Base-by-base conservation (phyloP, 2,329 filamentous ascomycete species). In the Cladosporium velox region DNA sequence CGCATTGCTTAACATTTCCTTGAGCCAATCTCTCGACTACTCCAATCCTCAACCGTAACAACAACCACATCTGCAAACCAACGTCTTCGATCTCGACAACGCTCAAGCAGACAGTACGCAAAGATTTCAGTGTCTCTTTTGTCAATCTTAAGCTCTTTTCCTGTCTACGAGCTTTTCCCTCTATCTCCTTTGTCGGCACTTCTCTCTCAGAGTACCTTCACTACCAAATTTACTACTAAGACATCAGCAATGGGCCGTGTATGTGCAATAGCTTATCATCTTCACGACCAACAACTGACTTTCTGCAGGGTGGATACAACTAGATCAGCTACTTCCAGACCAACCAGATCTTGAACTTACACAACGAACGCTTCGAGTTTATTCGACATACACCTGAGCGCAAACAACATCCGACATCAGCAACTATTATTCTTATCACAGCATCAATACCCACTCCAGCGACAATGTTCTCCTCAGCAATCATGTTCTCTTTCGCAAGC, bases 291-390 rank as follows among this genome's bases (percentile, higher is more conserved):
- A 6, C 0, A 4, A 57, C 61, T 64, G 61, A 65, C 41, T 41
- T 51, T 18, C 21, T 11, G 0, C 34, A 66, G 64, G 64, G 64
- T 26, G 64, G 64, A 54, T 66, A 66, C 58, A 66, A 66, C 63
- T 65, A 65, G 61, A 64, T 55, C 35, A 32, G 15, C 59, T 28
- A 73, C 72, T 54, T 41, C 21, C 11, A 62, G 15, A 34, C 18
- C 52, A 30, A 55, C 30, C 52, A 55, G 52, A 55, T 55, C 28
- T 47, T 47, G 41, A 47, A 47, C 41, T 11, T 4, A 34, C 5
- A 21, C 18, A 10, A 21, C 15, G 18, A 55, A 21, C 52, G 7
- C 52, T 32, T 49, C 26, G 34, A 15, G 2, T 18, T 26, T 41
- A n/a, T 35, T 49, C 49, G 49, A 49, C 55, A 49, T 26, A 66